These are phyloP conservation scores for Salix viminalis DNA, from an alignment of 345 rosid species.

Conservation along the genomic window DNA sequence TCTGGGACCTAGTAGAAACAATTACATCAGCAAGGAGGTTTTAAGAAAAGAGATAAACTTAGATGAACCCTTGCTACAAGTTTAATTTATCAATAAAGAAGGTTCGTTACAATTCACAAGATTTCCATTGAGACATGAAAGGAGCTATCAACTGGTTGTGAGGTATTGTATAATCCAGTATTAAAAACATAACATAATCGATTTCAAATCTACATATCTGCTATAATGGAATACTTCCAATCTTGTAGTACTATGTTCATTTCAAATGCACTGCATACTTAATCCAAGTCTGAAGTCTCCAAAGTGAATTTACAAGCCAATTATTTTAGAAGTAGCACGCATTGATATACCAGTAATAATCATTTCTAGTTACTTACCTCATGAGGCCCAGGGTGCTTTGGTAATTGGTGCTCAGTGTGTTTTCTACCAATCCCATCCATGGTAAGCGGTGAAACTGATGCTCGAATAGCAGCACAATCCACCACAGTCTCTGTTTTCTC, in stretches of 20 bases:
- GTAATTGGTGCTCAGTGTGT: conserved; percentile 20
- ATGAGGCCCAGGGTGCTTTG: conserved; percentile 26
- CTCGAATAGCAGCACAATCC: conserved; percentile 30
- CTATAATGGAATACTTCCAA: not conserved
- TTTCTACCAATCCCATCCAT: conserved; percentile 33
- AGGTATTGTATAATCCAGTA: not conserved
- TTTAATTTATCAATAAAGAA: too few species aligned
- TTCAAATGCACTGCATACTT: not conserved
- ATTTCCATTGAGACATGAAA: not conserved
- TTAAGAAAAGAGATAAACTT: too few species aligned
- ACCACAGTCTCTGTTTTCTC: conserved; percentile 28
- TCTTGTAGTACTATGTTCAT: not conserved
- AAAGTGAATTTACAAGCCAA: not conserved
- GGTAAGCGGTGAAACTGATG: conserved; percentile 28
- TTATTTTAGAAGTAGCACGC: not conserved
- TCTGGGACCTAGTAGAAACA: not conserved
- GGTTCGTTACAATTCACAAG: not conserved
- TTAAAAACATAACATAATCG: not conserved
- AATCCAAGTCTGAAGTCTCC: not conserved
- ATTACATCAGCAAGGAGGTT: too few species aligned
- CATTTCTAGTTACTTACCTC: conserved; percentile 34
- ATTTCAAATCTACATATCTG: not conserved
- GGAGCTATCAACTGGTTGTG: not conserved
- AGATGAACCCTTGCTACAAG: too few species aligned
- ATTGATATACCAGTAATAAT: conserved; percentile 5